A percentile compares a stretch with the other conserved stretches of the same genome.
Evolutionary conservation across 1,284 basidiomycete genomes (phyloP).

Genomic region (Ganoderma boninense): DNA sequence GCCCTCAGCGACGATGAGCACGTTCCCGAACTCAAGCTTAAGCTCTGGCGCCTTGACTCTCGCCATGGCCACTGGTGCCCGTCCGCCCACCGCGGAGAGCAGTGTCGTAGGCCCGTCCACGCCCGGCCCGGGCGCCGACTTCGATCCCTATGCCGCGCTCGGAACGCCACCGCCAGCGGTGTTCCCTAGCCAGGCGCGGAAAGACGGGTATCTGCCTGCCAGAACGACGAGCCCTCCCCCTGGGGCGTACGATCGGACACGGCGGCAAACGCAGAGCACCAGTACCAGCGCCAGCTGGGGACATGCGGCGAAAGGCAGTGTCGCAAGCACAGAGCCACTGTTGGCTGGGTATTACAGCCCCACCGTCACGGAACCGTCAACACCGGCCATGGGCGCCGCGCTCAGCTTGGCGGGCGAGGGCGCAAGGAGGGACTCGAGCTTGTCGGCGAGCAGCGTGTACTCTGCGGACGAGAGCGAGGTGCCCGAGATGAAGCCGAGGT

Average conservation of each 20-base stretch:
- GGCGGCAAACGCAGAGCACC: constrained; percentile 39
- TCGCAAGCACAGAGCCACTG: constrained; percentile 71
- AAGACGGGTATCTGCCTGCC: constrained; percentile 54
- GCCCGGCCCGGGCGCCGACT: constrained; percentile 37
- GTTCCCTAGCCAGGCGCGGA: constrained; percentile 36
- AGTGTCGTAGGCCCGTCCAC: constrained; percentile 25
- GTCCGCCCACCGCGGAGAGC: constrained; percentile 43
- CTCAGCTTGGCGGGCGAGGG: constrained; percentile 42
- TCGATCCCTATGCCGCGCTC: constrained; percentile 66
- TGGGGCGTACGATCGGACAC: constrained; percentile 32
- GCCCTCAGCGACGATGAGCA: constrained; percentile 31
- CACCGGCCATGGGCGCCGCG: constrained; percentile 32
- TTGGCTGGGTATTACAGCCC: constrained; percentile 52
- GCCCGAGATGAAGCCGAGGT: constrained; percentile 18
- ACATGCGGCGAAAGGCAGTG: constrained; percentile 59
- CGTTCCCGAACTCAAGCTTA: constrained; percentile 30
- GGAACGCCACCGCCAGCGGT: constrained; percentile 39
- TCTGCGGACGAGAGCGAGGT: constrained; percentile 22
- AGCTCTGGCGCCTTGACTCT: constrained; percentile 20
- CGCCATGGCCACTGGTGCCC: constrained; percentile 32
- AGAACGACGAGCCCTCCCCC: constrained; percentile 57
- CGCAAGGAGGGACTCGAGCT: constrained; percentile 40
- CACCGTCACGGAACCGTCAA: constrained; percentile 37
- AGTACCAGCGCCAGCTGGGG: constrained; percentile 38
- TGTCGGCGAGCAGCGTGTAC: constrained; percentile 24